Evolutionary conservation across 2,329 filamentous ascomycete species (phyloP).

Genomic region (Cercospora brassicicola): DNA sequence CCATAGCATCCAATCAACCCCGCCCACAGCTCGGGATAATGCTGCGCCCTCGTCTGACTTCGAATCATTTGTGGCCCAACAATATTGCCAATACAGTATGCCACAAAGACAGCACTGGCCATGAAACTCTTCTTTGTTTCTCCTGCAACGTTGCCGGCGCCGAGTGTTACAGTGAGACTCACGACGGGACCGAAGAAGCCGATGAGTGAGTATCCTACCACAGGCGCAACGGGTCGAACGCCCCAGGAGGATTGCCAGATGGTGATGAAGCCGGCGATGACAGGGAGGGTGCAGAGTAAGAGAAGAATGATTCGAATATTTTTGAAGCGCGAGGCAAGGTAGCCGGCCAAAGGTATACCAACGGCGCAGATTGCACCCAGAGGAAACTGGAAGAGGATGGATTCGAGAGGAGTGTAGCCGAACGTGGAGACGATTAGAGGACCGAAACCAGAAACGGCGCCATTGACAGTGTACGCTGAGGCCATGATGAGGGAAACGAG

Average conservation of each 20-base stretch:
- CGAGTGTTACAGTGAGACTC: slow-evolving; percentile 32
- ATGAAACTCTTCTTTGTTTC: slow-evolving; percentile 38
- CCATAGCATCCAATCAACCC: slow-evolving; percentile 20
- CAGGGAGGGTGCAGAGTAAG: slow-evolving; percentile 39
- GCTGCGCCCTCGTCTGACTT: slow-evolving; percentile 12
- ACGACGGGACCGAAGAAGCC: not conserved
- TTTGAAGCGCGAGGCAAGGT: not conserved
- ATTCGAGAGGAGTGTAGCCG: not conserved
- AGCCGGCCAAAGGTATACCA: not conserved
- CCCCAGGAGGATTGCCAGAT: slow-evolving; percentile 6
- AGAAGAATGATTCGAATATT: slow-evolving; percentile 28
- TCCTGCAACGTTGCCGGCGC: slow-evolving; percentile 35
- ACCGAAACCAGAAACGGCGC: slow-evolving; percentile 11
- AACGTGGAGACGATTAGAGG: slow-evolving; percentile 6
- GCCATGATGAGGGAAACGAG: slow-evolving; percentile 12
- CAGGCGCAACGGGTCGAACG: not conserved
- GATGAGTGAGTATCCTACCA: slow-evolving; percentile 5
- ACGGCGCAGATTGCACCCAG: not conserved
- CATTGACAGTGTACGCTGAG: slow-evolving; percentile 16
- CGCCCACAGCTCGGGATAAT: slow-evolving; percentile 19
- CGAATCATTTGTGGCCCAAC: slow-evolving; percentile 21
- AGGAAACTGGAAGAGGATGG: slow-evolving; percentile 1
- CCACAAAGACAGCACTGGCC: slow-evolving; percentile 33
- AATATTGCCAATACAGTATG: slow-evolving; percentile 25
- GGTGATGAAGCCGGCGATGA: slow-evolving; percentile 2